Evolutionary conservation across 805 yeast species (phyloP), one percentile per base, ranked within the genome.

Genomic region (Saccharomyces paradoxus): DNA sequence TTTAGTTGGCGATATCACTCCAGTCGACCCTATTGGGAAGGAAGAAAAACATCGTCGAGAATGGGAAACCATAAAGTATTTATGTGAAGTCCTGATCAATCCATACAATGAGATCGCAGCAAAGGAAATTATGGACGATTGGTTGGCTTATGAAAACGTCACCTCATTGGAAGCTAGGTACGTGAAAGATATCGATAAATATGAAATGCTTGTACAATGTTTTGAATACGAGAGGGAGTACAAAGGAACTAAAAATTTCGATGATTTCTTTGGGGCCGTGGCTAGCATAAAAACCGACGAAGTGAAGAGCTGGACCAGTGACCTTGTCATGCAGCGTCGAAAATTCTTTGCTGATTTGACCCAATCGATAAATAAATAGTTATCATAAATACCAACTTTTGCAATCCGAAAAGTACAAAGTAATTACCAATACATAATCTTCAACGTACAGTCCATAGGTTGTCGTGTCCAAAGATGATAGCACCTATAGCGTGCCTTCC

Each of bases 131-230:
- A 67, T 77, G 56, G 84, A 83, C 44, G 78, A 83, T 57, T 92
- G 97, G 96, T 72, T 84, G 54, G 96, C 89, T 68, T 92, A 92
- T 71, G 99, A 92, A 73, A 83, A 86, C 64, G 86, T 88, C 61
- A 77, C 89, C 60, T 81, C 85, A 47, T 68, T 81, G 27, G 98
- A 92, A 70, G 96, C 97, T 12, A 77, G 84, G 53, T 88, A 89
- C 61, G 97, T 92, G 59, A 92, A 92, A 73, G 97, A 92, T 70
- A 82, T 94, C 57, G 98, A 92, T 71, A 92, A 92, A 75, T 87
- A 81, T 66, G 97, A 90, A 71, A 81, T 90, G 81, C 75, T 87
- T 59, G 79, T 86, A 60, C 89, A 88, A 73, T 85, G 91, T 44
- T 82, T 82, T 78, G 88, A 90, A 70, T 92, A 91, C 67, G 96